Evolutionary conservation across 225 moss, liverwort and hornwort genomes (phyloP), one percentile per base, ranked within the genome.

Genomic region (Ulota crispa): DNA sequence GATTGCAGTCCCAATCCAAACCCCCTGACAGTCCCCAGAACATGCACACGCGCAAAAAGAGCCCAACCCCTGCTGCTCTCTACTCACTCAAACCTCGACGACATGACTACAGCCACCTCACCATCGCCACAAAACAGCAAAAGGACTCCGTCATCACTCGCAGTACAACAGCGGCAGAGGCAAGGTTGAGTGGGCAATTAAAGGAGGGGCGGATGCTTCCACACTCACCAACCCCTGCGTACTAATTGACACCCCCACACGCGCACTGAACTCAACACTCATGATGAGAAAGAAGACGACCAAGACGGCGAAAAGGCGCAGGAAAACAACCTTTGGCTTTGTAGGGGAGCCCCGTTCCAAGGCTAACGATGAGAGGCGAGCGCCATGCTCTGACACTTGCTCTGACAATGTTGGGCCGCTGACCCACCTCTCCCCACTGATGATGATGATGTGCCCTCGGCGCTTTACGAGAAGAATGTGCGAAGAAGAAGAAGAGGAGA

Each of bases 121-220:
- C 72, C 80, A 31, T 55, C 78, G 57, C 66, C 80, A 34, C 80
- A 50, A 70, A 80, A 24, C n/a, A n/a, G n/a, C n/a, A n/a, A n/a
- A n/a, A n/a, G n/a, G n/a, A n/a, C n/a, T n/a, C 75, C 77, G 66
- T 64, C 64, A 64, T 77, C 64, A 77, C 45, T 19, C 50, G 50
- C 31, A 77, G 50, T 66, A 66, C 53, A 53, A 24, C 36, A 15
- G 16, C 39, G 18, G 53, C 23, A 73, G 32, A 28, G 62, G 27
- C 63, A 27, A 59, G 55, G 55, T 53, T 43, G 43, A 61, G 59
- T 31, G 64, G 62, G 21, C 73, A 74, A 77, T 77, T 77, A 65
- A 77, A 65, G n/a, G 52, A 39, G 50, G 52, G 76, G 64, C 31
- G 3, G 37, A 9, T 47, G 31, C 63, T 34, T 15, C 66, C 62